Evolutionary conservation across 768 basidiomycete genomes (phyloP).

Genomic region (Mrakia hoshinonis): DNA sequence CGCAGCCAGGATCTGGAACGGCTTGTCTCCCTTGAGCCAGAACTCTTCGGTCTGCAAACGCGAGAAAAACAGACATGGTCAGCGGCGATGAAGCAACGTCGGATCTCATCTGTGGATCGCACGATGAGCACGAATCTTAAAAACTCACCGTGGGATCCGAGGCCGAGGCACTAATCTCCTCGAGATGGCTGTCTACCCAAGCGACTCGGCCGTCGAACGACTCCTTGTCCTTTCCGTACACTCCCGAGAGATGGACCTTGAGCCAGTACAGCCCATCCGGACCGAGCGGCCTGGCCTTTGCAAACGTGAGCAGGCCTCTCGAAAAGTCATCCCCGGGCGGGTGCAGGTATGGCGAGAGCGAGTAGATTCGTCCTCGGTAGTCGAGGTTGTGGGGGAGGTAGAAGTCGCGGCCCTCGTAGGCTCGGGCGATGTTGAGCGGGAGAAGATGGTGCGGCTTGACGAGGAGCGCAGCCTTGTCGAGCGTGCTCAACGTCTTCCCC

Average conservation of each 20-base stretch:
- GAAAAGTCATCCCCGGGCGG: slow-evolving; percentile 88
- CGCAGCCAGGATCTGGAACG: slow-evolving; percentile 92
- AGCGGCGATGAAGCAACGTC: neutral
- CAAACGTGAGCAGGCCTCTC: slow-evolving; percentile 77
- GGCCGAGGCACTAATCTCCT: slow-evolving; percentile 73
- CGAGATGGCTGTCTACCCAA: slow-evolving; percentile 63
- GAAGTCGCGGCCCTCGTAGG: slow-evolving; percentile 65
- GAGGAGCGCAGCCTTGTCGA: slow-evolving; percentile 65
- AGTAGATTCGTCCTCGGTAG: slow-evolving; percentile 95
- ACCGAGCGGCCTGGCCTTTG: slow-evolving; percentile 67
- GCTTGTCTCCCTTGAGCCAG: slow-evolving; percentile 90
- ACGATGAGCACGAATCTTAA: neutral
- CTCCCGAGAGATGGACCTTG: slow-evolving; percentile 86
- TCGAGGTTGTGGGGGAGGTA: slow-evolving; percentile 95
- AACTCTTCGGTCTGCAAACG: slow-evolving; percentile 60
- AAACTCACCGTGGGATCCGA: slow-evolving; percentile 62
- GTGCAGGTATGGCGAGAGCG: slow-evolving; percentile 87
- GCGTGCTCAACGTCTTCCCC: neutral
- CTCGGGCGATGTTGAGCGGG: slow-evolving; percentile 79
- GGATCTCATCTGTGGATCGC: neutral
- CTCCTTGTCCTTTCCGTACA: slow-evolving; percentile 90
- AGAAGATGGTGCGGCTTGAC: slow-evolving; percentile 63
- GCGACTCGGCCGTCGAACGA: slow-evolving; percentile 83
- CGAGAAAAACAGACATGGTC: no score
- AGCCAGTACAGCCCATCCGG: slow-evolving; percentile 83